Conservation (phyloP, 768 basidiomycete species). For the Podaxis carcinomalis region DNA sequence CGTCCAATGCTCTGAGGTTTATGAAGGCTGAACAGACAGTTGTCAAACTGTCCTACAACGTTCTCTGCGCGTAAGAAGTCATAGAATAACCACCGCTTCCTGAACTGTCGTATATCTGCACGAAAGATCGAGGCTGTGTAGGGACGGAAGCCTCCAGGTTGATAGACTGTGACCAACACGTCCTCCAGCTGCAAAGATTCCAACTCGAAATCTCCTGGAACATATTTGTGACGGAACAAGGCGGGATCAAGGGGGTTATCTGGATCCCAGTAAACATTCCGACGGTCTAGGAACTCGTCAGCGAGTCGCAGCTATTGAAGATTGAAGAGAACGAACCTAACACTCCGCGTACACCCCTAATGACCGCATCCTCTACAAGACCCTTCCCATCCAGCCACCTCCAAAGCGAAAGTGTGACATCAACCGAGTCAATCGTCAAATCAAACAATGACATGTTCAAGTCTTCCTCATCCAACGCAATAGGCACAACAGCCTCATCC, state of each 20-base stretch:
- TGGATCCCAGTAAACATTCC: slow-evolving; percentile 82
- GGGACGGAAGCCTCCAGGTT: slow-evolving; percentile 89
- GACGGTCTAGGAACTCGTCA: slow-evolving; percentile 59
- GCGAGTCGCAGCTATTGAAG: neutral
- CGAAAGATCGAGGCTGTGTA: slow-evolving; percentile 92
- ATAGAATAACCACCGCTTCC: slow-evolving; percentile 95
- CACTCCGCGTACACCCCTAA: slow-evolving; percentile 92
- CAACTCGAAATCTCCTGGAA: slow-evolving; percentile 87
- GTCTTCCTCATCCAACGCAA: slow-evolving; percentile 43
- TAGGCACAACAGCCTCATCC: slow-evolving; percentile 35
- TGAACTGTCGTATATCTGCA: slow-evolving; percentile 76
- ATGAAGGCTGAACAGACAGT: slow-evolving; percentile 94
- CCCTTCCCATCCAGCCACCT: slow-evolving; percentile 97
- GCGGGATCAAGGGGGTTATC: slow-evolving; percentile 79
- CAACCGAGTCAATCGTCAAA: slow-evolving; percentile 89
- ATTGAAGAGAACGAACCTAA: slow-evolving; percentile 53
- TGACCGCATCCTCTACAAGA: slow-evolving; percentile 81
- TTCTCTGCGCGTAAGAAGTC: slow-evolving; percentile 93
- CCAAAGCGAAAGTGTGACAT: slow-evolving; percentile 87
- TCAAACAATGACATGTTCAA: slow-evolving; percentile 88
- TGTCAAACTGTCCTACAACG: slow-evolving; percentile 96
- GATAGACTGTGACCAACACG: slow-evolving; percentile 89
- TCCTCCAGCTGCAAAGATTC: slow-evolving; percentile 90
- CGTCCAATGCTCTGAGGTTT: slow-evolving; percentile 94
- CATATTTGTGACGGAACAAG: slow-evolving; percentile 67